These are phyloP conservation scores for Moesziomyces sp. DNA, from an alignment of 1,284 basidiomycete species.

Conservation along the genomic window DNA sequence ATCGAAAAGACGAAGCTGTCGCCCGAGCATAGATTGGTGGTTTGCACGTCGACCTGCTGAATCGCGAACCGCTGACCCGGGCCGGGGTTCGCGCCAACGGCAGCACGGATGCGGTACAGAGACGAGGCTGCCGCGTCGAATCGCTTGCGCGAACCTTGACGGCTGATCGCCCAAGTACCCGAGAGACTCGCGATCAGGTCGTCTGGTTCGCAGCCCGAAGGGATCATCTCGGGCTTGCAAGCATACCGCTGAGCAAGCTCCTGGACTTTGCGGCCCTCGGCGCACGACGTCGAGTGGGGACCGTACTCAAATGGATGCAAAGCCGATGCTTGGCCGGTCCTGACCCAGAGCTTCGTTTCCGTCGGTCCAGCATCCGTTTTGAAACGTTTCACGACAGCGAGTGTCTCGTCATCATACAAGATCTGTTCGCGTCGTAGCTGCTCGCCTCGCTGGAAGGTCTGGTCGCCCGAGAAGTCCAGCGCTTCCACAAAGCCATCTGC, in stretches of 20 bases:
- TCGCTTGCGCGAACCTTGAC: constrained; percentile 45
- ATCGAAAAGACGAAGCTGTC: constrained; percentile 51
- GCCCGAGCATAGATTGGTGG: constrained; percentile 57
- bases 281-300: constrained; percentile 34
- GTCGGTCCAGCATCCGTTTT: constrained; percentile 27
- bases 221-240: constrained; percentile 27
- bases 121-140: constrained; percentile 45
- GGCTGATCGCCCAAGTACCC: constrained; percentile 31
- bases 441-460: constrained; percentile 42
- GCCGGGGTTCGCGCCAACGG: constrained; percentile 9
- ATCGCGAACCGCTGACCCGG: constrained; percentile 32
- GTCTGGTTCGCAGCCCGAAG: constrained; percentile 45
- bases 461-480: constrained; percentile 33
- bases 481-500: constrained; percentile 41
- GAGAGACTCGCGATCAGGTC: constrained; percentile 42
- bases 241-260: constrained; percentile 55
- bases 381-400: constrained; percentile 39
- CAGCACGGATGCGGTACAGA: constrained; percentile 50
- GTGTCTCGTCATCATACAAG: constrained; percentile 51
- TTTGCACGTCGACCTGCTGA: constrained; percentile 54
- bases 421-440: constrained; percentile 43
- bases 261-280: constrained; percentile 46
- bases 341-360: constrained; percentile 34
- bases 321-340: constrained; percentile 32
- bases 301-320: constrained; percentile 41